These are phyloP conservation scores for Aethionema arabicum DNA, from an alignment of 345 rosid genomes.

Conservation along the genomic window DNA sequence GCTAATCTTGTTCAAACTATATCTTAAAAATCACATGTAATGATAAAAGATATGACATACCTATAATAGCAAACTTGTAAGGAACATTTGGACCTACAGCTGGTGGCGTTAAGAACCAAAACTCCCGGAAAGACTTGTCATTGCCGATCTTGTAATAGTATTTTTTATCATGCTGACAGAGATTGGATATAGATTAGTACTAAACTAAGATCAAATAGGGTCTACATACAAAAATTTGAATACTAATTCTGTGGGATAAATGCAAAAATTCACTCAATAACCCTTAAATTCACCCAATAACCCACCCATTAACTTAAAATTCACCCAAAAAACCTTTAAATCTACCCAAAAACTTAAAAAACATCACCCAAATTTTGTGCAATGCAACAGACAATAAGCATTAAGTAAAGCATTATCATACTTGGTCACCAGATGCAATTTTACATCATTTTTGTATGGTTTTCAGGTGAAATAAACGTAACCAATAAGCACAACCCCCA, in stretches of 20 bases:
- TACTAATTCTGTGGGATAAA: neutral
- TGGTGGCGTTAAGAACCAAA: slow-evolving; percentile 94
- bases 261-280: too few relatives aligned
- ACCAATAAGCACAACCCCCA: neutral
- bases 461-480: neutral
- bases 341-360: too few relatives aligned
- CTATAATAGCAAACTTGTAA: slow-evolving; percentile 91
- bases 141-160: slow-evolving; percentile 80
- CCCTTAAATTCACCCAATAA: too few relatives aligned
- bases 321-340: too few relatives aligned
- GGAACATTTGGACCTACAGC: slow-evolving; percentile 66
- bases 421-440: neutral
- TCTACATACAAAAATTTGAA: neutral
- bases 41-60: slow-evolving; percentile 41
- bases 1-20: neutral
- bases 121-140: slow-evolving; percentile 69
- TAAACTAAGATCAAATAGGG: neutral
- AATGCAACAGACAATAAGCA: too few relatives aligned
- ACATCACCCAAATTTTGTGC: too few relatives aligned
- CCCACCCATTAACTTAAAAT: too few relatives aligned
- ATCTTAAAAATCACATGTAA: neutral
- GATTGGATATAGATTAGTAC: neutral
- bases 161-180: slow-evolving; percentile 68
- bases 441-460: too few relatives aligned
- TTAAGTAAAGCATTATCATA: neutral